These are phyloP conservation scores for Trametes cinnabarina DNA, from an alignment of 768 basidiomycete species.

Conservation along the genomic window DNA sequence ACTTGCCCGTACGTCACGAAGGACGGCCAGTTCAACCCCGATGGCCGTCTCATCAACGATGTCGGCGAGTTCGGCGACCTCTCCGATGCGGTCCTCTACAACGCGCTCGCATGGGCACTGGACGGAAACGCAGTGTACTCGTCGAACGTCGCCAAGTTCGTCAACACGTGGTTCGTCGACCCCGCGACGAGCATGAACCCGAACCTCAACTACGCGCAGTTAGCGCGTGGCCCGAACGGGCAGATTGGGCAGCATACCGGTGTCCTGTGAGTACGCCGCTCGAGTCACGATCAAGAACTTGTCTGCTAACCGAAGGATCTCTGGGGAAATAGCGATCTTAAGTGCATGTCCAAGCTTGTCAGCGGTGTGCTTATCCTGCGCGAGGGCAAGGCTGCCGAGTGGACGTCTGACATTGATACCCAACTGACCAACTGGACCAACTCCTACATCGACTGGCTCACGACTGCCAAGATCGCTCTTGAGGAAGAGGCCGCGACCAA, in stretches of 20 bases:
- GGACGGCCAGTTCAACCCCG: slow-evolving; percentile 67
- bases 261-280: slow-evolving; percentile 41
- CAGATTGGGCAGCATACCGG: slow-evolving; percentile 48
- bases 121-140: slow-evolving; percentile 42
- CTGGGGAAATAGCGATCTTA: slow-evolving; percentile 47
- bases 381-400: slow-evolving; percentile 45
- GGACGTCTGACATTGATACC: slow-evolving; percentile 52
- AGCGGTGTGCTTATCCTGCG: slow-evolving; percentile 54
- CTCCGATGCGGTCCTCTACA: slow-evolving; percentile 61
- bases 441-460: slow-evolving; percentile 55
- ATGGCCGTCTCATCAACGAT: slow-evolving; percentile 53
- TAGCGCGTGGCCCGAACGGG: slow-evolving; percentile 25
- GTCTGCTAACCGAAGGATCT: not conserved
- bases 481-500: slow-evolving; percentile 47
- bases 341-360: slow-evolving; percentile 54
- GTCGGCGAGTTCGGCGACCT: slow-evolving; percentile 53
- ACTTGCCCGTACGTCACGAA: slow-evolving; percentile 53
- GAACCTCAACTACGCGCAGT: slow-evolving; percentile 48
- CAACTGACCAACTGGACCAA: slow-evolving; percentile 50
- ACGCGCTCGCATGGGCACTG: slow-evolving; percentile 54
- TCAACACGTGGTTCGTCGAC: slow-evolving; percentile 63
- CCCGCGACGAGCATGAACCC: slow-evolving; percentile 59
- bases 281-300: no score
- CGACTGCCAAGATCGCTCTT: slow-evolving; percentile 45
- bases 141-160: slow-evolving; percentile 40